A percentile compares a stretch with the other conserved stretches of the same genome.
These are phyloP conservation scores for Aureobasidium mangrovei DNA, from an alignment of 2,329 filamentous ascomycete species.

Conservation along the genomic window DNA sequence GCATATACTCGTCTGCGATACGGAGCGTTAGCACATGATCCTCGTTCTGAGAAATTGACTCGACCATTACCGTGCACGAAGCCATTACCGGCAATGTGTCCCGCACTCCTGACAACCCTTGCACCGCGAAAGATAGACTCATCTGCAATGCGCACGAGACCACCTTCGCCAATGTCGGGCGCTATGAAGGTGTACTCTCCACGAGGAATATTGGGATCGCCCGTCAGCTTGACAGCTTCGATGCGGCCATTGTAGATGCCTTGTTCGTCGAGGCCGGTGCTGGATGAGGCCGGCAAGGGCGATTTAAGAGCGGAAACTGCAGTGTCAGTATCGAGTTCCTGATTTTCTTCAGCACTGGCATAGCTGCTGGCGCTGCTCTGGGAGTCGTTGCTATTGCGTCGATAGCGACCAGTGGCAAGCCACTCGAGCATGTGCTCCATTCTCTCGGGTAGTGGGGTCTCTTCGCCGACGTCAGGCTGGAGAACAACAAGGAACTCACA, in stretches of 20 bases:
- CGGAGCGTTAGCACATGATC: neutral
- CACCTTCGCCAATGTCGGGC: constrained; percentile 62
- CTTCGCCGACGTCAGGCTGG: constrained; percentile 52
- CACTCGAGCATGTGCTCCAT: constrained; percentile 25
- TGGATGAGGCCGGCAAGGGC: neutral
- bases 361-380: constrained; percentile 18
- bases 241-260: constrained; percentile 56
- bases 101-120: constrained; percentile 62
- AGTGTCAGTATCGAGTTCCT: constrained; percentile 3
- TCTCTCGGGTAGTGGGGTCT: constrained; percentile 31
- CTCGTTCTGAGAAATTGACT: neutral
- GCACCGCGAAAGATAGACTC: constrained; percentile 65
- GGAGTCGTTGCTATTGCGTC: constrained; percentile 17
- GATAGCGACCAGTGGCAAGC: constrained; percentile 22
- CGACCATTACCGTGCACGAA: constrained; percentile 59
- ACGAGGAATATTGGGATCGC: constrained; percentile 80
- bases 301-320: neutral
- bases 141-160: constrained; percentile 54
- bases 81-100: constrained; percentile 67
- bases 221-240: constrained; percentile 83
- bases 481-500: constrained; percentile 79
- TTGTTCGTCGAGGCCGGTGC: neutral
- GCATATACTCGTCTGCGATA: constrained; percentile 59
- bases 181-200: constrained; percentile 77
- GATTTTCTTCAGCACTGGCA: constrained; percentile 13